Evolutionary conservation across 1,284 basidiomycete genomes (phyloP).

Genomic region (Pascua sp.): DNA sequence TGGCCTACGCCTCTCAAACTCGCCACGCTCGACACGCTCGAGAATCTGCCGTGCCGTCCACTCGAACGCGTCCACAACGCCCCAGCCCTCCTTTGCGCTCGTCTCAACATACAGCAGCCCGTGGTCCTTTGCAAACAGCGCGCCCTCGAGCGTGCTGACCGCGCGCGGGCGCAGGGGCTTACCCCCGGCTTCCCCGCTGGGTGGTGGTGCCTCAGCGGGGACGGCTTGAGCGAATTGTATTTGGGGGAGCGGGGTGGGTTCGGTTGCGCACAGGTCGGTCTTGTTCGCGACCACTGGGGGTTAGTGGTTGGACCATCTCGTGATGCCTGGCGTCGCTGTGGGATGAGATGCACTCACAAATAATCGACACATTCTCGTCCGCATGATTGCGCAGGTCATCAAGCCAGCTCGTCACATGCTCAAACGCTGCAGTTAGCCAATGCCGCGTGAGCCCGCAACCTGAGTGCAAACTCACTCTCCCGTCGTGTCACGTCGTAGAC

Average conservation of each 20-base stretch:
- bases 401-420: slow-evolving; percentile 44
- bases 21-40: slow-evolving; percentile 27
- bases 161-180: slow-evolving; percentile 25
- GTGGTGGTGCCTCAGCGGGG: slow-evolving; percentile 2
- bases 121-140: slow-evolving; percentile 39
- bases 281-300: slow-evolving; percentile 44
- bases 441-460: neutral
- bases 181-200: neutral
- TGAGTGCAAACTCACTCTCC: slow-evolving; percentile 31
- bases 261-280: slow-evolving; percentile 37
- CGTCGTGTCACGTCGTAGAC: slow-evolving; percentile 92
- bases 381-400: slow-evolving; percentile 40
- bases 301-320: too few relatives aligned
- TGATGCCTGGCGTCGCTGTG: neutral
- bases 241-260: slow-evolving; percentile 24
- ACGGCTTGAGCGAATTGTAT: slow-evolving; percentile 34
- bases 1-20: slow-evolving; percentile 25
- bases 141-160: slow-evolving; percentile 32
- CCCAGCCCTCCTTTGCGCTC: slow-evolving; percentile 45
- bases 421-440: slow-evolving; percentile 31
- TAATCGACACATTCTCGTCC: slow-evolving; percentile 45
- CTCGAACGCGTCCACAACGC: slow-evolving; percentile 44
- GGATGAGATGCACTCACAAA: slow-evolving; percentile 22
- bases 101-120: slow-evolving; percentile 45
- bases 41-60: slow-evolving; percentile 44